Evolutionary conservation across 257 asterid genomes (phyloP).

Genomic region (Vinca minor): DNA sequence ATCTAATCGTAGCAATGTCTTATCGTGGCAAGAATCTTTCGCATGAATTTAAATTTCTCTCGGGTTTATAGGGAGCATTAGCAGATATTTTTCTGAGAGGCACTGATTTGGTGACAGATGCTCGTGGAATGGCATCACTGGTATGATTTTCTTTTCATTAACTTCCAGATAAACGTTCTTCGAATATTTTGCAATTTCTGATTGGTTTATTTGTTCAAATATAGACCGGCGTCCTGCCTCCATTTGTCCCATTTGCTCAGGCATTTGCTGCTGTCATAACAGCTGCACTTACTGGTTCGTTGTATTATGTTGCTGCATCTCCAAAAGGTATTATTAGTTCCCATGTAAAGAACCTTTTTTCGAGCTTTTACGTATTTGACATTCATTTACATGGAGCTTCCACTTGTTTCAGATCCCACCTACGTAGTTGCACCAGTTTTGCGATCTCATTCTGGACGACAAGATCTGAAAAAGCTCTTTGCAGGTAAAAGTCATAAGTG

Average conservation of each 20-base stretch:
- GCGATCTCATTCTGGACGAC: conserved; percentile 61
- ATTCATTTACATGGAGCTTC: neutral
- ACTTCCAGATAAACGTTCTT: neutral
- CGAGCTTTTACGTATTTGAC: neutral
- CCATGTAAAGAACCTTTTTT: neutral
- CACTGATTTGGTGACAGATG: conserved; percentile 55
- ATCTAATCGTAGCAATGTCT: neutral
- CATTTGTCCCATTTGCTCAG: conserved; percentile 91
- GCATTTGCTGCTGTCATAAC: conserved; percentile 92
- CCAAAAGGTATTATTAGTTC: conserved; percentile 52
- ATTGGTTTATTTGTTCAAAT: neutral
- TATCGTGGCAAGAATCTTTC: too few species aligned
- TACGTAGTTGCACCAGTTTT: conserved; percentile 79
- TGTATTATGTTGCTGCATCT: conserved; percentile 86
- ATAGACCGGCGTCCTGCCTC: conserved; percentile 89
- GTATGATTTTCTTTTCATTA: conserved; percentile 26
- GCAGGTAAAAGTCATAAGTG: conserved; percentile 46
- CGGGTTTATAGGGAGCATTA: conserved; percentile 61
- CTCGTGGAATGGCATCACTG: conserved; percentile 84
- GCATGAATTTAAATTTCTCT: neutral
- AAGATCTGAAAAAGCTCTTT: conserved; percentile 82
- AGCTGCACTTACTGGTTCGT: conserved; percentile 83
- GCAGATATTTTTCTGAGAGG: conserved; percentile 68
- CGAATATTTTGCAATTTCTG: neutral
- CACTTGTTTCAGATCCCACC: conserved; percentile 71